Conservation (phyloP, 345 rosid genomes). For the Gossypium herbaceum region DNA sequence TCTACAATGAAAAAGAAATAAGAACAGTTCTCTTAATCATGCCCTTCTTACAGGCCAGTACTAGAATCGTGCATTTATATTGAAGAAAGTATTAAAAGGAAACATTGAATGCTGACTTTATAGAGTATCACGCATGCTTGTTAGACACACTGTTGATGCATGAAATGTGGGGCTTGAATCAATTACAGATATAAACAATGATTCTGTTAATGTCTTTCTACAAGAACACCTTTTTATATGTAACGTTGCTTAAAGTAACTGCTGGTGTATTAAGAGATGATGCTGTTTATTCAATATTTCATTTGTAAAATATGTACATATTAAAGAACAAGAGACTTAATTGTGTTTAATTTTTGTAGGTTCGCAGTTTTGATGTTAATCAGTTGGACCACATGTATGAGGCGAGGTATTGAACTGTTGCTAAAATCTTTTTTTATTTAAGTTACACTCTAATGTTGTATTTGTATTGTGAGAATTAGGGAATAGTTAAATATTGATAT, state of each 20-base stretch:
- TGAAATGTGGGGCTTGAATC: background rate
- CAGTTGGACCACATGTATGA: conserved; percentile 83
- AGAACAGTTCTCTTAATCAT: background rate
- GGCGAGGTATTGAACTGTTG: conserved; percentile 50
- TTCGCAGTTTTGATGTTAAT: conserved; percentile 66
- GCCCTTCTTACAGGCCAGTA: background rate
- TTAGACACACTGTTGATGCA: background rate
- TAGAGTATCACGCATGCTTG: background rate
- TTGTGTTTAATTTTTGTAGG: conserved; percentile 41
- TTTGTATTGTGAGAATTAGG: background rate
- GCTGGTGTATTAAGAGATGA: conserved; percentile 11
- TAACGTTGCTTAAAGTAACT: background rate
- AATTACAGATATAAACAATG: background rate
- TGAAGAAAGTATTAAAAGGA: background rate
- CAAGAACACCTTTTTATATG: background rate
- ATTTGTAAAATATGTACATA: background rate
- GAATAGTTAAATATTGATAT: conserved; percentile 5
- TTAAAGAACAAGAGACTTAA: conserved; percentile 14
- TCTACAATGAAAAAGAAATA: background rate
- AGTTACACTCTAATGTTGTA: background rate
- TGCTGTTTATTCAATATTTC: background rate
- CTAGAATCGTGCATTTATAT: background rate
- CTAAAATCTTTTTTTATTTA: background rate
- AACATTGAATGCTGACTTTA: background rate
- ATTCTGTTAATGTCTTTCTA: background rate